Conservation (phyloP, 2,329 filamentous ascomycete species). For the Thielaviopsis euricoi region DNA sequence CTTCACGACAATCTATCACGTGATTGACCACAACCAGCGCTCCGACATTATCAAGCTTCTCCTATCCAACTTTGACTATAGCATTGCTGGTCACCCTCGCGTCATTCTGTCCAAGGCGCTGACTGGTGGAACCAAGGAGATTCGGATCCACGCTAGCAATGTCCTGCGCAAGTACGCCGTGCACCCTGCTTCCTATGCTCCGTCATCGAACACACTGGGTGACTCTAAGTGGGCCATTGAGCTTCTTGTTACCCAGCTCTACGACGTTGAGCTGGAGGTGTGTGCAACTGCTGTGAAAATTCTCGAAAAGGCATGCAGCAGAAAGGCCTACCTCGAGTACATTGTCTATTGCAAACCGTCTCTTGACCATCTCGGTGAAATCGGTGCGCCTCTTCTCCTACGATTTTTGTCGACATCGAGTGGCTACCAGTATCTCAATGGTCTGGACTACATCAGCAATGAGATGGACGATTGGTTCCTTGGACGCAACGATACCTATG, state of each 20-base stretch:
- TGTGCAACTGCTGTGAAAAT: constrained; percentile 95
- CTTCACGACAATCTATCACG: constrained; percentile 99
- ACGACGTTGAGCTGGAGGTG: constrained; percentile 92
- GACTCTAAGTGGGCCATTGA: constrained; percentile 94
- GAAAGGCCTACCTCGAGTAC: constrained; percentile 78
- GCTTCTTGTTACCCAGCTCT: constrained; percentile 91
- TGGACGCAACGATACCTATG: constrained; percentile 91
- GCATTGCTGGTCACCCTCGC: constrained; percentile 70
- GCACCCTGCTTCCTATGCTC: constrained; percentile 19
- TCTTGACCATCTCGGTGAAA: constrained; percentile 88
- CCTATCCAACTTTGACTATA: constrained; percentile 84
- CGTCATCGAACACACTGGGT: constrained; percentile 13
- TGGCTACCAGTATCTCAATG: constrained; percentile 93
- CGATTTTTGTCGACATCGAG: constrained; percentile 92
- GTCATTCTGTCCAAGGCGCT: constrained; percentile 88
- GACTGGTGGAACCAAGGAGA: constrained; percentile 79
- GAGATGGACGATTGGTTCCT: constrained; percentile 99
- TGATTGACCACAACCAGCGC: constrained; percentile 77
- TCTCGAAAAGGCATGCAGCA: constrained; percentile 90
- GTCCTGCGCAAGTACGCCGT: constrained; percentile 75
- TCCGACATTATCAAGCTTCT: constrained; percentile 83
- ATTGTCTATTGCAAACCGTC: constrained; percentile 93
- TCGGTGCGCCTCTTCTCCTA: constrained; percentile 79
- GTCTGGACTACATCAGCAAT: constrained; percentile 94
- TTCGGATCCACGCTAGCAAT: constrained; percentile 79